These are phyloP conservation scores for Copromyces sp. DNA, from an alignment of 495 filamentous ascomycete genomes.

Conservation along the genomic window DNA sequence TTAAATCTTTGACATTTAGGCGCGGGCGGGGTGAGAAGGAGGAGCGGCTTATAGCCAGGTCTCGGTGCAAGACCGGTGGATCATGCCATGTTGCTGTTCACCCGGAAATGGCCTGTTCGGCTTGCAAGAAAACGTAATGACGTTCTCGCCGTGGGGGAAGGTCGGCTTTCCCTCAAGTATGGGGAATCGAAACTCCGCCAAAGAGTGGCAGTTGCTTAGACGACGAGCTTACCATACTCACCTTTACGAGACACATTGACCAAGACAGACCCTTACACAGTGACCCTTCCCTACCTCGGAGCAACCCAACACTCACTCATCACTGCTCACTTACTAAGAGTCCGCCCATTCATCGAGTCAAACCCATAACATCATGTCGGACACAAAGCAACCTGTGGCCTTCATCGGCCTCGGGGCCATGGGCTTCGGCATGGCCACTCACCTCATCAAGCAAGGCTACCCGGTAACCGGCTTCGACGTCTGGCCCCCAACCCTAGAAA, in stretches of 20 bases:
- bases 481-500: slow-evolving; percentile 59
- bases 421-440: slow-evolving; percentile 79
- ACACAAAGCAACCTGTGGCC: slow-evolving; percentile 46
- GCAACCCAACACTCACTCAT: neutral
- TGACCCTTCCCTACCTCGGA: neutral
- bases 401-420: slow-evolving; percentile 84
- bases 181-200: neutral
- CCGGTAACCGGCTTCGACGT: slow-evolving; percentile 67
- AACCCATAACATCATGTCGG: slow-evolving; percentile 14
- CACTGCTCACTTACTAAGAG: neutral
- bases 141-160: neutral
- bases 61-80: neutral
- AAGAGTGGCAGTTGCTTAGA: neutral
- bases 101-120: neutral
- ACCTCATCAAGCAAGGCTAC: slow-evolving; percentile 61
- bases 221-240: neutral
- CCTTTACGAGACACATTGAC: neutral
- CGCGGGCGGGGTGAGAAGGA: neutral
- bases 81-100: neutral
- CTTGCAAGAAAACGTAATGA: neutral
- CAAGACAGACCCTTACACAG: neutral
- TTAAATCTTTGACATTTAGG: neutral
- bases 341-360: neutral
- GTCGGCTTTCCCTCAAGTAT: neutral
- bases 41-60: neutral